phyloP scores from a whole-genome alignment of 2,329 filamentous ascomycete genomes.

The Hypoxylon rubiginosum region DNA sequence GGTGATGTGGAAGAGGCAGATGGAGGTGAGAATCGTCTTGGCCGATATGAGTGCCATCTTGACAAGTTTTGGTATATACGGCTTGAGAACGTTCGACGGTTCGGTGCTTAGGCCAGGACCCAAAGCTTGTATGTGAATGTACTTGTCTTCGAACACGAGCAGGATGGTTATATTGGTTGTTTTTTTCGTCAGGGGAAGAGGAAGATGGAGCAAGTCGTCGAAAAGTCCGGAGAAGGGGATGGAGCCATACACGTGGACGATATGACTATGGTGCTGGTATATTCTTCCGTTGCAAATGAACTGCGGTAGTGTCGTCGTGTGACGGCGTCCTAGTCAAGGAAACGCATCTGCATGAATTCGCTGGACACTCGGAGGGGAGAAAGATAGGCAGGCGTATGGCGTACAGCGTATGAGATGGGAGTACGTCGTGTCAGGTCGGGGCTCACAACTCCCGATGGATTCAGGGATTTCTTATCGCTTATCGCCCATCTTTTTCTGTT shows the following conservation, averaged over 20 bases:
- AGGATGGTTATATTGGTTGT: not conserved
- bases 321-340: not conserved
- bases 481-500: no score
- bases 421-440: not conserved
- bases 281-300: not conserved
- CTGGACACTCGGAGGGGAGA: not conserved
- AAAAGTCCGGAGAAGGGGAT: not conserved
- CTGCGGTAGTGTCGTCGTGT: not conserved
- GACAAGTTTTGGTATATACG: conserved; percentile 5
- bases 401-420: no score
- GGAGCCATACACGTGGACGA: not conserved
- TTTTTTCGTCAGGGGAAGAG: not conserved
- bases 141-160: not conserved
- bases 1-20: conserved; percentile 88
- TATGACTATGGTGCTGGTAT: no score
- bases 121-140: not conserved
- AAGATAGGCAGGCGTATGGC: not conserved
- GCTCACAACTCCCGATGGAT: not conserved
- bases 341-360: not conserved
- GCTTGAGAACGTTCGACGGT: not conserved
- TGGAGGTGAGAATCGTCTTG: conserved; percentile 82
- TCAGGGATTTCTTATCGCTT: conserved; percentile 1
- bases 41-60: conserved; percentile 86
- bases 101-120: not conserved
- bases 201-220: not conserved